Evolutionary conservation across 1,284 basidiomycete genomes (phyloP), one percentile per base, ranked within the genome.

Genomic region (Sporisorium scitamineum): DNA sequence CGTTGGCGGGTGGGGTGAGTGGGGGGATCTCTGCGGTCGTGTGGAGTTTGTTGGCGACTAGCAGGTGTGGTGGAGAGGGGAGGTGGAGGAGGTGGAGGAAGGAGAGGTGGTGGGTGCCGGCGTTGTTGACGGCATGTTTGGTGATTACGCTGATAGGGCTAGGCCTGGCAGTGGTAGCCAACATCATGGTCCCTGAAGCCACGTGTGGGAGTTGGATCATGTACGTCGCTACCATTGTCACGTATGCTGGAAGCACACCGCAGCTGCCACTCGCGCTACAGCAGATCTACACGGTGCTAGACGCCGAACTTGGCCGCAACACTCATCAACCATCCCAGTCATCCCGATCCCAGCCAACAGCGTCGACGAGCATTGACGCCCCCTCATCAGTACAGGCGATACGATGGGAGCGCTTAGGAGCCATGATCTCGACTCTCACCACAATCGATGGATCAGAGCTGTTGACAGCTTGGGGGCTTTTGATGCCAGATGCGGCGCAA

Each of bases 241-340:
- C 66, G 2, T 58, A 41, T 26, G 34, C 50, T 1, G 66, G 66
- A 0, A 68, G 59, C 51, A 61, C 51, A 5, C 66, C 66, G 34
- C 66, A 68, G 44, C 59, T 68, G 3, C 66, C 66, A 4, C 66
- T 68, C n/a, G 66, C 66, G 7, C 55, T 68, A 27, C 26, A 62
- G 14, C 60, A 69, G 60, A 62, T 62, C 29, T 69, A 55, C 39
- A 69, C 60, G 1, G 60, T 62, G 5, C 44, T 69, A 1, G 66
- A 69, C 22, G 45, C 31, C 2, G 55, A 69, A 20, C 52, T 68
- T 13, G 66, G 55, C 1, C 31, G 63, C 22, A 54, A 34, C 29
- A 20, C 42, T n/a, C n/a, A n/a, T n/a, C n/a, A n/a, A n/a, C n/a
- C n/a, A n/a, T n/a, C n/a, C n/a, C n/a, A n/a, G n/a, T n/a, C n/a